Evolutionary conservation across 148 eudicot genomes (phyloP), one percentile per base, ranked within the genome.

Genomic region (Fagopyrum homotropicum): DNA sequence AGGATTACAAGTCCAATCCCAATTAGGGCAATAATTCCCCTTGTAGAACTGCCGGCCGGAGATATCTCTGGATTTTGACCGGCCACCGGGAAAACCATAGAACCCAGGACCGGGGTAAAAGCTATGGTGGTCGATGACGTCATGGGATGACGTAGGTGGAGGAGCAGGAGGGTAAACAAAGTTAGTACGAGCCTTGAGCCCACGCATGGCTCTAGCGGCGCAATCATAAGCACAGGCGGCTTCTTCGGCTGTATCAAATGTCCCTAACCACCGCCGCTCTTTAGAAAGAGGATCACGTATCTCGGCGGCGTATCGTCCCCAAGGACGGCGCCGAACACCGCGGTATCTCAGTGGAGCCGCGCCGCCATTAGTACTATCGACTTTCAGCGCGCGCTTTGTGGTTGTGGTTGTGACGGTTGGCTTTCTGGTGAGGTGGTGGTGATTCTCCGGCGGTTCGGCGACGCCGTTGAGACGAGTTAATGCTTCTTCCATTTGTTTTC

Each of bases 281-380:
- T 89, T 89, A 0, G 91, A 87, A 64, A 77, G 82, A 0, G 93
- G 93, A 82, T 89, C 93, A 0, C 93, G 51, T 10, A 89, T 89
- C 76, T 89, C 91, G 6, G 93, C 93, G 2, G 93, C 93, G 77
- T 87, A 89, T 0, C 91, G 89, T 49, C 93, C 93, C 93, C 93
- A 89, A 0, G 93, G 93, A 15, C 93, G 91, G 79, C 93, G 93
- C 5, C 91, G 91, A 6, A 89, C 93, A 7, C 91, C 93, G 6
- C 91, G 84, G 86, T 89, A 89, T 22, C 89, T 64, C 75, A 78
- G 77, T 7, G 84, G 54, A 10, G 45, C 11, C 16, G 45, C 6
- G 7, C 16, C 30, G 75, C 46, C 12, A 45, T 10, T 63, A 44
- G 72, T 76, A 47, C 45, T 29, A 9, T 40, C 15, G 73, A 48